These are phyloP conservation scores for Eucalyptus globulus DNA, from an alignment of 345 rosid genomes.

Conservation along the genomic window DNA sequence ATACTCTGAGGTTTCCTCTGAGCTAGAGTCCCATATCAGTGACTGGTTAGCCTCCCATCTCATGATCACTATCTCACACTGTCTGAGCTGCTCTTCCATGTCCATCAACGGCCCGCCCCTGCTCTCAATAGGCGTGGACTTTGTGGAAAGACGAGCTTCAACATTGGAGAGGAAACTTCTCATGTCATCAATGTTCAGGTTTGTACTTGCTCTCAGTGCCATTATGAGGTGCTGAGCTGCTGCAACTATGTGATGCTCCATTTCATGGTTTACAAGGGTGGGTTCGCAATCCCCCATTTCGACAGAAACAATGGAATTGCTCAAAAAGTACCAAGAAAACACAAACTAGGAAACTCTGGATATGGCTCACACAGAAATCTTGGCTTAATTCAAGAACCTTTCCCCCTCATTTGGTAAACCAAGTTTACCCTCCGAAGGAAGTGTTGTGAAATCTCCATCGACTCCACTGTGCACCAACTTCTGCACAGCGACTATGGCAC, in stretches of 20 bases:
- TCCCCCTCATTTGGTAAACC: background rate
- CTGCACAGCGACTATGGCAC: background rate
- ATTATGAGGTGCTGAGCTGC: conserved; percentile 48
- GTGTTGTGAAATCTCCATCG: too few relatives aligned
- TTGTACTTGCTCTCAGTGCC: conserved; percentile 34
- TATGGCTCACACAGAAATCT: background rate
- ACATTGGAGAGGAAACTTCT: conserved; percentile 31
- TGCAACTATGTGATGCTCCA: conserved; percentile 51
- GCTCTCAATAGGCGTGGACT: conserved; percentile 13
- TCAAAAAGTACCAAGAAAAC: background rate
- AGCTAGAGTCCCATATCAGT: conserved; percentile 45
- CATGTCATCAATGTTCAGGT: conserved; percentile 30
- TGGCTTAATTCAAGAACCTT: background rate
- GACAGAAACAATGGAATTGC: background rate
- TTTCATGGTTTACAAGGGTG: conserved; percentile 18
- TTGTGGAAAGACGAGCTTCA: conserved; percentile 33
- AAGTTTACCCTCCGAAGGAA: background rate
- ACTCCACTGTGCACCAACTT: background rate
- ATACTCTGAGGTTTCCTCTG: conserved; percentile 23
- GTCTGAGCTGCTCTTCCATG: conserved; percentile 27
- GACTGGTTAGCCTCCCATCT: conserved; percentile 37
- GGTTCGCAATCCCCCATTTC: conserved; percentile 14
- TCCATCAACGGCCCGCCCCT: conserved; percentile 14
- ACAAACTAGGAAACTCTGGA: background rate
- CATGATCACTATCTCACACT: conserved; percentile 26